Conservation (phyloP, 2,329 filamentous ascomycete genomes). For the Diplodia sapinea region DNA sequence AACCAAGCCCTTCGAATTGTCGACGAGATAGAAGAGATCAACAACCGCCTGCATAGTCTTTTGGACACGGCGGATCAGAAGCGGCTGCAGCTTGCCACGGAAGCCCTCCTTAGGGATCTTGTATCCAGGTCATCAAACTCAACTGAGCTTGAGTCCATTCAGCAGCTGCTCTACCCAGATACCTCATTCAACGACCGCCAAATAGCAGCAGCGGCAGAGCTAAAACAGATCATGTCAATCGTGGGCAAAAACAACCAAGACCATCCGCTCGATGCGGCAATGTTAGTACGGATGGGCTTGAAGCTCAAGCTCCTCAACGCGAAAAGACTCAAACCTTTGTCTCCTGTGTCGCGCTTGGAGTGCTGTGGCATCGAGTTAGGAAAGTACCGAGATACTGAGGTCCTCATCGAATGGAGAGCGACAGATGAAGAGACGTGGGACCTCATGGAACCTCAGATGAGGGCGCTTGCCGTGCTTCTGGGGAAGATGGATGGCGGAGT, state of each 20-base stretch:
- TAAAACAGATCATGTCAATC: conserved; percentile 19
- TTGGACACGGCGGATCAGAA: conserved; percentile 11
- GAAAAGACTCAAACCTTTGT: background rate
- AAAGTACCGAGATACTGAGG: background rate
- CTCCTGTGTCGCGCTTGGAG: background rate
- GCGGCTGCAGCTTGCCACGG: background rate
- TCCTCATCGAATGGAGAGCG: conserved; percentile 20
- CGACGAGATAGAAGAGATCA: background rate
- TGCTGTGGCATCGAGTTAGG: conserved; percentile 14
- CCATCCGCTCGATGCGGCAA: background rate
- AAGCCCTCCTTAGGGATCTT: conserved; percentile 9
- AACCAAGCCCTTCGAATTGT: background rate
- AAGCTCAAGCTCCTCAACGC: background rate
- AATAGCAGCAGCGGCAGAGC: conserved; percentile 12
- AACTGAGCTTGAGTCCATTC: background rate
- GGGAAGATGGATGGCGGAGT: background rate
- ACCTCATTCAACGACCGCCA: background rate
- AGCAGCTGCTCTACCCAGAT: background rate
- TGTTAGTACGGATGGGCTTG: background rate
- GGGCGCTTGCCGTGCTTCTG: background rate
- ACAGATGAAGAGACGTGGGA: conserved; percentile 6
- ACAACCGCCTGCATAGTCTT: conserved; percentile 4
- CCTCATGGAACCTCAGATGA: background rate
- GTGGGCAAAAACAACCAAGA: background rate
- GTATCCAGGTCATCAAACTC: conserved; percentile 1